Base-by-base conservation (phyloP, 768 basidiomycete genomes). In the Dentipellis sp. region DNA sequence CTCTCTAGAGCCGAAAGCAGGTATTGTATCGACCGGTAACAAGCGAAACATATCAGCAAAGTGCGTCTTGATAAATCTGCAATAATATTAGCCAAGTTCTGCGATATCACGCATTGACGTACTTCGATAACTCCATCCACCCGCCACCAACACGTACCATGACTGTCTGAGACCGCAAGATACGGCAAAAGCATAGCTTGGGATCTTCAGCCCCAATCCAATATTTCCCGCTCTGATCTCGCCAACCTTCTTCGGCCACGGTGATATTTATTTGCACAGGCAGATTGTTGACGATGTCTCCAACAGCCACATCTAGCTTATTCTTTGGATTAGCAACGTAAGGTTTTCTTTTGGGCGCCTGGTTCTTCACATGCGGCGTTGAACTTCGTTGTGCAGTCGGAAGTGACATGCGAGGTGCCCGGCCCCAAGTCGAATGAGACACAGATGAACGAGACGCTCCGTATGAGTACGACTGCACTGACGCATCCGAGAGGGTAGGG, bases 61-160 rank as follows among this genome's bases (percentile, higher is more conserved):
- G 66, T 93, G 91, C 56, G 82, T 82, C 63, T 83, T 82, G 66
- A 94, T 88, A 71, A 94, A 94, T 59, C 4, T 55, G 12, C n/a
- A 12, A 21, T 22, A 14, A 50, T 59, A 59, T 58, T 38, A 54
- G 39, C 11, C 11, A 52, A 19, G 22, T 29, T 17, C 22, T 2
- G 10, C 10, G 52, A 50, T 11, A 19, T 9, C 8, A 10, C 48
- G 22, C 45, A 39, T 23, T 38, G 22, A 75, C 85, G 48, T 67
- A 94, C 93, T 84, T 92, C 17, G 91, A 91, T 53, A 97, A 71
- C 68, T 95, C 93, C 55, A 82, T 74, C 94, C 94, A 97, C 16
- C 94, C 94, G 37, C 94, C 94, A 23, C 94, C 94, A 12, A 97
- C 91, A 57, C 94, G 82, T 46, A 97, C 94, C 94, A 97, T 97